phyloP scores from a whole-genome alignment of 2,329 filamentous ascomycete genomes.

The Trichoderma pleuroti region DNA sequence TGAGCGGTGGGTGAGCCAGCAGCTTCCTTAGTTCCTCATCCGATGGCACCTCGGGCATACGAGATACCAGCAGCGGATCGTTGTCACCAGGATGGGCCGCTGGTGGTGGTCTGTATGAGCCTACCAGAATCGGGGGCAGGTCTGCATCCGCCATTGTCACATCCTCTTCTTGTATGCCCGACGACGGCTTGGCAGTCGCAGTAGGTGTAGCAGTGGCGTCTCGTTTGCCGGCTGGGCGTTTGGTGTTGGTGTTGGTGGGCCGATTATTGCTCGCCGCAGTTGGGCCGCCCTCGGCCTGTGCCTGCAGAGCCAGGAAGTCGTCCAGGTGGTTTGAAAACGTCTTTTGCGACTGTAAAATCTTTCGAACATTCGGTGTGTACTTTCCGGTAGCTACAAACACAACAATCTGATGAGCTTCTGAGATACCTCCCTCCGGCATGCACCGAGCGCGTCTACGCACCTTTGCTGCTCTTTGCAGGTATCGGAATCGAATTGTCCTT shows the following conservation, averaged over 20 bases:
- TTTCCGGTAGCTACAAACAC: constrained; percentile 44
- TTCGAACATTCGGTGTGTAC: constrained; percentile 67
- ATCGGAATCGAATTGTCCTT: constrained; percentile 69
- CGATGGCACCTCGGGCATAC: constrained; percentile 55
- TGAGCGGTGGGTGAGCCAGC: constrained; percentile 61
- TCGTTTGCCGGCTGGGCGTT: constrained; percentile 28
- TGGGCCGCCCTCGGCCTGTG: constrained; percentile 40
- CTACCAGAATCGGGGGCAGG: constrained; percentile 33
- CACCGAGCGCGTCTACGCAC: constrained; percentile 28
- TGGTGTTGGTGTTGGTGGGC: constrained; percentile 31
- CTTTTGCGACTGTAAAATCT: constrained; percentile 76
- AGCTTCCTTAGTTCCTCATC: constrained; percentile 62
- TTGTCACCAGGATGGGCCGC: constrained; percentile 46
- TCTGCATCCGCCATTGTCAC: constrained; percentile 27
- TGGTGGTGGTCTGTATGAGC: constrained; percentile 34
- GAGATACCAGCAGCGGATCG: constrained; percentile 56
- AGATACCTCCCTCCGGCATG: no score
- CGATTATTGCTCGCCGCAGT: constrained; percentile 27
- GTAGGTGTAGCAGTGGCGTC: constrained; percentile 19
- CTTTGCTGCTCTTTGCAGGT: constrained; percentile 50
- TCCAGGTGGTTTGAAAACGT: constrained; percentile 80
- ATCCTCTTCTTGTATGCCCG: constrained; percentile 26
- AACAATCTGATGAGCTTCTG: not conserved
- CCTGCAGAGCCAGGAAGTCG: constrained; percentile 66
- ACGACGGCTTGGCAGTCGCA: constrained; percentile 23